Conservation (phyloP, 805 yeast genomes). For the Cyberlindnera maclurae region DNA sequence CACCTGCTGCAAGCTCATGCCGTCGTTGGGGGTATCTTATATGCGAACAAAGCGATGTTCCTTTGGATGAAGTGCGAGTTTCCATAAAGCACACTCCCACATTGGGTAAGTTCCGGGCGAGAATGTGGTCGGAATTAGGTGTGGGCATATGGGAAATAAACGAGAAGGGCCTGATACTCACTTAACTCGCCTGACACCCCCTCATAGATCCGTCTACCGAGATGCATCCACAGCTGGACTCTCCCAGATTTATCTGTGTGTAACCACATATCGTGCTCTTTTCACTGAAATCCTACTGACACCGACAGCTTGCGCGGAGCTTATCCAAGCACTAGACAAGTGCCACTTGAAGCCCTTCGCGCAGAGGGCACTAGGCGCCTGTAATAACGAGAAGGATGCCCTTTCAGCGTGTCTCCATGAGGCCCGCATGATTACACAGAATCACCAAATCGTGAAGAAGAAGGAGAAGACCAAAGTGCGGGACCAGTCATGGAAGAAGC, state of each 20-base stretch:
- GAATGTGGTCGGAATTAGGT: no score
- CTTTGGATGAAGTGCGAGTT: no score
- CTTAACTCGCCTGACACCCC: no score
- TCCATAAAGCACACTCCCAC: no score
- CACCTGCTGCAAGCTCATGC: slow-evolving; percentile 1
- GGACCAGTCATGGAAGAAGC: slow-evolving; percentile 49
- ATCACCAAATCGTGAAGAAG: slow-evolving; percentile 42
- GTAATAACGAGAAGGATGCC: slow-evolving; percentile 79
- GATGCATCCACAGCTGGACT: slow-evolving; percentile 51
- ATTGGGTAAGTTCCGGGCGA: no score
- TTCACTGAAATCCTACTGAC: neutral
- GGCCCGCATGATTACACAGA: slow-evolving; percentile 59
- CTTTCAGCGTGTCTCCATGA: slow-evolving; percentile 73
- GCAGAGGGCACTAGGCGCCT: slow-evolving; percentile 69
- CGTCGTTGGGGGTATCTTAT: neutral
- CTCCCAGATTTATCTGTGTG: slow-evolving; percentile 34
- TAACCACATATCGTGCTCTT: slow-evolving; percentile 23
- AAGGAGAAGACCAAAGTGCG: slow-evolving; percentile 48
- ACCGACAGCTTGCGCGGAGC: slow-evolving; percentile 57
- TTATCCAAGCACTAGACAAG: slow-evolving; percentile 82
- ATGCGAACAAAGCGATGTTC: no score
- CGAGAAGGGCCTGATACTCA: no score
- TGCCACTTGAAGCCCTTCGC: slow-evolving; percentile 72
- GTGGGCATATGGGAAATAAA: no score
- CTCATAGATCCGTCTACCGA: no score